Conservation (phyloP, 768 basidiomycete species). For the Nidularia pulvinata region DNA sequence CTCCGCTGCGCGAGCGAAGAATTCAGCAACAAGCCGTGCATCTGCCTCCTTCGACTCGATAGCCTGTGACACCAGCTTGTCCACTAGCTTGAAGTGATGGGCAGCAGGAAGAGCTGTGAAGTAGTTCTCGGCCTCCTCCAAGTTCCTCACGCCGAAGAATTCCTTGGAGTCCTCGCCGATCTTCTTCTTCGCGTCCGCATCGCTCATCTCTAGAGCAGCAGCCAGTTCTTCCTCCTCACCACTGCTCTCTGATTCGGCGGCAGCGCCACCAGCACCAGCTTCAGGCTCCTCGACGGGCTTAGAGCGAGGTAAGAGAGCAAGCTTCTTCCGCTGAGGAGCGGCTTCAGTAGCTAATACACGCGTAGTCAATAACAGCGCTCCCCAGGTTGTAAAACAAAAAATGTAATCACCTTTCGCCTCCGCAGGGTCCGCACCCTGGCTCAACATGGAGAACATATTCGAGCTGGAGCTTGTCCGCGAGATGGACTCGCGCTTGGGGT, state of each 20-base stretch:
- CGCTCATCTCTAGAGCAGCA: constrained; percentile 50
- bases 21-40: constrained; percentile 72
- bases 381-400: not conserved
- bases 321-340: constrained; percentile 60
- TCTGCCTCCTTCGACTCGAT: constrained; percentile 85
- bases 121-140: constrained; percentile 89
- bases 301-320: constrained; percentile 81
- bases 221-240: constrained; percentile 46
- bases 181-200: constrained; percentile 69
- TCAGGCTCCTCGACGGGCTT: constrained; percentile 49
- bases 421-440: constrained; percentile 56
- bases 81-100: constrained; percentile 67
- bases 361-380: not conserved
- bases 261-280: constrained; percentile 35
- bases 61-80: constrained; percentile 71
- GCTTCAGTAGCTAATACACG: constrained; percentile 37
- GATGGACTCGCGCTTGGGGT: constrained; percentile 64
- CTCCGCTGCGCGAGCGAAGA: constrained; percentile 64
- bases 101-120: constrained; percentile 71
- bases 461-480: constrained; percentile 78
- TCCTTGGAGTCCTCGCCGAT: constrained; percentile 85
- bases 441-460: constrained; percentile 91
- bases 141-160: constrained; percentile 80
- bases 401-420: constrained; percentile 54
- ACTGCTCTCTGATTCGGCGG: constrained; percentile 49